Base-by-base conservation (phyloP, 2,329 filamentous ascomycete species). In the Penicillium sp. region DNA sequence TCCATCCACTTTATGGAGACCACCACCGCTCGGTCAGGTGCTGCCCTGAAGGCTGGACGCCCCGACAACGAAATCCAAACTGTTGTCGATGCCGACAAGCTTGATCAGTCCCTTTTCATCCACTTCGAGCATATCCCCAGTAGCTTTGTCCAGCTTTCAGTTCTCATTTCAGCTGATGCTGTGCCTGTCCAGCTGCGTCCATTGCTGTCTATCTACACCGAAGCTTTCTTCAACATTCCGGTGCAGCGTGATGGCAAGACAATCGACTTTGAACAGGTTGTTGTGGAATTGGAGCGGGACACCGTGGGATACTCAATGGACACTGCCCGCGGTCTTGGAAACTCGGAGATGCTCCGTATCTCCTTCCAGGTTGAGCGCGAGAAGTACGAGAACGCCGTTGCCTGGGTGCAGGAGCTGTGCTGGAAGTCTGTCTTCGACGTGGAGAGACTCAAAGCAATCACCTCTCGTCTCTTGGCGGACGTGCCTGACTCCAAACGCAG, bases 1-100 rank as follows among this genome's bases (percentile, higher is more conserved):
- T 95, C 90, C 0, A 96, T 99, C 41, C 89, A 95, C 66, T 97
- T 99, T 70, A 95, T 96, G 60, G 81, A 90, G 56, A 93, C 90
- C 0, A 83, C 80, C 6, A 95, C 90, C 14, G 93, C 91, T 29
- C 82, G 90, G 22, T 86, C 88, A 39, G 93, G 93, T 27, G 74
- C 84, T 52, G 93, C 91, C 12, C 80, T 84, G 60, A 78, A 82
- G 54, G 74, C 90, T 41, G 91, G 90, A 0, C 72, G 78, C 19
- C 76, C 80, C 0, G 72, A 83, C 27, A 92, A 89, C 57, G 68
- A 79, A 3, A 81, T 89, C 4, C 93, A 99, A 68, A 78, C 82
- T 52, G 71, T 85, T 41, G 82, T 99, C 41, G 88, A 97, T 65
- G 75, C 78, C 12, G 82, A 89, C 34, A 77, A 80, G 31, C 69